Evolutionary conservation across 2,329 filamentous ascomycete species (phyloP), one percentile per base, ranked within the genome.

Genomic region (Monosporascus ibericus): DNA sequence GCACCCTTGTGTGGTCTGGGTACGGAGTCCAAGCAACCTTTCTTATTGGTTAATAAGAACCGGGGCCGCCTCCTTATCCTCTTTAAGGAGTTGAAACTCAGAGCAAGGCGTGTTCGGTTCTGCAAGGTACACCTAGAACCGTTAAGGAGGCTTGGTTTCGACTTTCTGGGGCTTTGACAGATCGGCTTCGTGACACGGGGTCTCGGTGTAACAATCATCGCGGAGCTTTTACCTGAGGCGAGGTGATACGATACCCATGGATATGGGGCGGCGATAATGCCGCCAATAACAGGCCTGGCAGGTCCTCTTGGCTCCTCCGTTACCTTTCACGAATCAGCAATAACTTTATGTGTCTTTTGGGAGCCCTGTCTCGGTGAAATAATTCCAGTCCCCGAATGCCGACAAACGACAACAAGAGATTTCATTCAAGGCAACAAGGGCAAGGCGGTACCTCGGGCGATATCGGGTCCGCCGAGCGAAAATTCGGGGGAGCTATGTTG

Each of bases 401-500:
- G 20, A 9, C 42, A 53, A 54, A 59, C 37, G 4, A 11, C 15
- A 55, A 51, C 51, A 48, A 52, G 51, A 57, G 50, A 30, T 30
- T 30, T 24, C 4, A 24, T 24, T 30, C 8, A 30, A 30, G 27
- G 8, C 27, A 11, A 8, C 27, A 11, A 44, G 39, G 50, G 49
- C 49, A 44, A 55, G 52, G 54, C 44, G 44, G 50, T 52, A 60
- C 49, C 52, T 59, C 58, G 59, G 58, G 52, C 53, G 24, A 59
- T 48, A 46, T 60, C 59, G 59, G 59, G 52, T 49, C 52, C 42
- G 55, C 59, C 59, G 59, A 61, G 48, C 37, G 47, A 24, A 47
- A 53, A 59, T 54, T 52, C 52, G 47, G 48, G 51, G 56, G 58
- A 48, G 27, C 27, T 30, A 30, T 30, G 27, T 11, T 30, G 27